Conservation (phyloP, 805 yeast genomes). For the Lachancea dasiensis region DNA sequence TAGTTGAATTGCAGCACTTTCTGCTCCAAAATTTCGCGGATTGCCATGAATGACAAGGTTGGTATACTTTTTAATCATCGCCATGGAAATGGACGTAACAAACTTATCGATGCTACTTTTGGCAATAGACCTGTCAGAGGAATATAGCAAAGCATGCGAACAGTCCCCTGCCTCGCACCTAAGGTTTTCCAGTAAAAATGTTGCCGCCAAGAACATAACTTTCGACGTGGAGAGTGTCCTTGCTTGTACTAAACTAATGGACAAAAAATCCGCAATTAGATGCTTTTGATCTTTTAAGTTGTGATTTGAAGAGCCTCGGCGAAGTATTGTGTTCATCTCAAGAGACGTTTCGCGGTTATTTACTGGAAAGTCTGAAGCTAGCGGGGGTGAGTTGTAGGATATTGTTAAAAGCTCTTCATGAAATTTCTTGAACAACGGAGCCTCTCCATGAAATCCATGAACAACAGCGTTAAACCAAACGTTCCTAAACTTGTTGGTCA, state of each 20-base stretch:
- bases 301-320: slow-evolving; percentile 82
- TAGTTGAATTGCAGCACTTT: slow-evolving; percentile 59
- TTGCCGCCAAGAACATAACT: slow-evolving; percentile 80
- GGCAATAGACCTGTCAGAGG: slow-evolving; percentile 77
- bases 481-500: slow-evolving; percentile 65
- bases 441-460: slow-evolving; percentile 72
- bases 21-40: slow-evolving; percentile 49
- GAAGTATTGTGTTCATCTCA: slow-evolving; percentile 82
- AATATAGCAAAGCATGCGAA: slow-evolving; percentile 67
- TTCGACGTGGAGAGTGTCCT: slow-evolving; percentile 62
- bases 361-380: slow-evolving; percentile 75
- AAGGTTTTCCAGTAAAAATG: slow-evolving; percentile 69
- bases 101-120: slow-evolving; percentile 63
- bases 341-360: slow-evolving; percentile 85
- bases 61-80: slow-evolving; percentile 53
- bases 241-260: slow-evolving; percentile 44
- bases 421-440: slow-evolving; percentile 47
- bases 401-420: slow-evolving; percentile 51
- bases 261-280: slow-evolving; percentile 37
- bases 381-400: slow-evolving; percentile 82
- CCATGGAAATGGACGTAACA: slow-evolving; percentile 58
- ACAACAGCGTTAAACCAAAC: slow-evolving; percentile 93
- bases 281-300: slow-evolving; percentile 72
- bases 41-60: slow-evolving; percentile 47
- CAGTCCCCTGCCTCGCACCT: slow-evolving; percentile 79